Evolutionary conservation across 192 early-diverging fungal species (phyloP), one percentile per base, ranked within the genome.

Genomic region (Umbelopsis ramanniana): DNA sequence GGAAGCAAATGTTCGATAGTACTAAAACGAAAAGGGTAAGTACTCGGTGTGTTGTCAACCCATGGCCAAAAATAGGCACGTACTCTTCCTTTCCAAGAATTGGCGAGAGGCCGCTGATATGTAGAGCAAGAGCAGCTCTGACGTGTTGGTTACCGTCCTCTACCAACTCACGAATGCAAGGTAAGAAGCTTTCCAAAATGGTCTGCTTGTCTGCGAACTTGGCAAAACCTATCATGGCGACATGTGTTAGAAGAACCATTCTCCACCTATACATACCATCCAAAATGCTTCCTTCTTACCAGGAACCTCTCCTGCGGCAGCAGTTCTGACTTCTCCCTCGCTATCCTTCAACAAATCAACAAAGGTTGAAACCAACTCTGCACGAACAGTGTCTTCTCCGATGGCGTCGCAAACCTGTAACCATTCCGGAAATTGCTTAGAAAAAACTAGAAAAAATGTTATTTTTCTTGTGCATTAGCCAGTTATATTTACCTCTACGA

Each of bases 261-360:
- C 43, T 33, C 26, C 38, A 71, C 17, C 35, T n/a, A 1, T 7
- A 57, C 22, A n/a, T 54, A 22, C 10, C 23, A 7, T 17, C 26
- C 0, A 11, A 60, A 60, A 24, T 17, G n/a, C 23, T 2, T 70
- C 66, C 52, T 82, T 70, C 67, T 57, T 82, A 89, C 91, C 91
- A 70, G 94, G 93, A 29, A 93, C 87, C 83, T 99, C 97, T 70
- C 93, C 94, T 73, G 95, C 93, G 24, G 96, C 92, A 15, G 95
- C 93, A 0, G 93, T 94, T 48, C 96, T 92, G 66, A 99, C 98
- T 86, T 99, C 98, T 1, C 96, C 96, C 80, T 99, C 98, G 71
- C 85, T 93, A 83, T 99, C 98, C 80, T 95, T 97, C 83, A 99
- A 84, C 33, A 98, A 82, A 69, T 85, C 77, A 38, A 97, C 91